Percentiles rank a stretch among this genome's conserved stretches.
Conservation (phyloP, 2,329 filamentous ascomycete species). For the Diaporthe humulicola region DNA sequence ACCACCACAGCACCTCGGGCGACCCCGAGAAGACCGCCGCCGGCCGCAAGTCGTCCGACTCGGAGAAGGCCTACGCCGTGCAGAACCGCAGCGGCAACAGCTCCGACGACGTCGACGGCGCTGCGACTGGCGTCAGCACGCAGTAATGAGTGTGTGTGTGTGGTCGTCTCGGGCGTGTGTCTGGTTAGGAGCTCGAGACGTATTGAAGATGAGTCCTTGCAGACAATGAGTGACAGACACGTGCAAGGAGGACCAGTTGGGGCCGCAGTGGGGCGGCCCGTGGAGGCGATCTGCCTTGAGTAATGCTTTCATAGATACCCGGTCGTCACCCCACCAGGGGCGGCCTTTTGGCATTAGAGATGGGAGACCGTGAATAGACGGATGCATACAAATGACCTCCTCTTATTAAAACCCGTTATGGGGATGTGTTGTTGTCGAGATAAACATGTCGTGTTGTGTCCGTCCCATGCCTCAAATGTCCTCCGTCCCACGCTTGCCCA, state of each 20-base stretch:
- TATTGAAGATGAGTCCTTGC: not conserved
- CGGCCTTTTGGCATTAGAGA: conserved; percentile 33
- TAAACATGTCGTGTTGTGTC: not conserved
- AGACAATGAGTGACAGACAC: not conserved
- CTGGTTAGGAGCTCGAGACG: not conserved
- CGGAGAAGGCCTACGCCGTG: conserved; percentile 36
- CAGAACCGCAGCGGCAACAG: conserved; percentile 31
- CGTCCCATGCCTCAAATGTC: not conserved
- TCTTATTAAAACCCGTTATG: not conserved
- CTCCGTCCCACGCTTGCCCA: not conserved
- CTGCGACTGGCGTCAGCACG: not conserved
- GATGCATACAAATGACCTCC: not conserved
- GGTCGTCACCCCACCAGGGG: conserved; percentile 28
- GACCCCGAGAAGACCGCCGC: conserved; percentile 31
- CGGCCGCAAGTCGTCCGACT: conserved; percentile 23
- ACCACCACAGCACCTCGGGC: not conserved
- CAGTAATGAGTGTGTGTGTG: not conserved
- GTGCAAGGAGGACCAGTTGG: not conserved
- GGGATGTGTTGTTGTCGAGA: not conserved
- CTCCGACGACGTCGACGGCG: conserved; percentile 27
- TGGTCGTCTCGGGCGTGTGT: no score
- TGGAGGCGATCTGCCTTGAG: conserved; percentile 9
- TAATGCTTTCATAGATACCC: conserved; percentile 37
- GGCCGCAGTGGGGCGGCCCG: not conserved
- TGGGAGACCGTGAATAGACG: conserved; percentile 23